Base-by-base conservation (phyloP, 1,284 basidiomycete genomes). In the Tilletia walkeri region DNA sequence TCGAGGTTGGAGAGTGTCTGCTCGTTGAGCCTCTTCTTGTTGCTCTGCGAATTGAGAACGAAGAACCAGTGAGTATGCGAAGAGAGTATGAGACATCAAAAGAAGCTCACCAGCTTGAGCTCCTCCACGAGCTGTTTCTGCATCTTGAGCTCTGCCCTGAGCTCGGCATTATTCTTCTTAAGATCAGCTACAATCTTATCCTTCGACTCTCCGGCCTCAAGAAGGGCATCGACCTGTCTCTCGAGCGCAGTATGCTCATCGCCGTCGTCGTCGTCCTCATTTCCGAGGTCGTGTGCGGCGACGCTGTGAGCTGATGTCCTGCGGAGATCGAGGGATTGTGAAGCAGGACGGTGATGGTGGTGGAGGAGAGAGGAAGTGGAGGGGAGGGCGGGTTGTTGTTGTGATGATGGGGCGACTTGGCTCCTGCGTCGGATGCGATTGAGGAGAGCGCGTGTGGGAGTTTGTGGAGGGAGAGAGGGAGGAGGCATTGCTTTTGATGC, bases 1-100 rank as follows among this genome's bases (percentile, higher is more conserved):
- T 80, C 78, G 20, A 80, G 72, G 70, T 79, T 77, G 67, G 72
- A 53, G 0, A 77, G 75, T 48, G 74, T 72, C 20, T 72, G 71
- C n/a, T 74, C 50, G 0, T 77, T 79, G 10, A 80, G 72, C 1
- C 77, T 72, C 20, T 70, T 70, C 39, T 76, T 72, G 20, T 41
- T 30, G 36, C 49, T 9, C 54, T 65, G 36, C 34, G 34, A 7
- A 41, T 39, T 30, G 38, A 54, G 1, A 30, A 30, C 2, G 1
- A 30, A 1, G 24, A 30, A 2, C 24, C 24, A 30, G 24, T 30
- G 24, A 30, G 24, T 30, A 30, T 30, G 24, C 24, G 24, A 38
- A 34, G 18, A 36, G n/a, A 36, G 66, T 66, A 30, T 30, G 24
- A 65, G 63, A 14, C 41, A 45, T 45, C 14, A 14, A 45, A 45